These are phyloP conservation scores for Xanthoconium stramineum DNA, from an alignment of 768 basidiomycete species.

Conservation along the genomic window DNA sequence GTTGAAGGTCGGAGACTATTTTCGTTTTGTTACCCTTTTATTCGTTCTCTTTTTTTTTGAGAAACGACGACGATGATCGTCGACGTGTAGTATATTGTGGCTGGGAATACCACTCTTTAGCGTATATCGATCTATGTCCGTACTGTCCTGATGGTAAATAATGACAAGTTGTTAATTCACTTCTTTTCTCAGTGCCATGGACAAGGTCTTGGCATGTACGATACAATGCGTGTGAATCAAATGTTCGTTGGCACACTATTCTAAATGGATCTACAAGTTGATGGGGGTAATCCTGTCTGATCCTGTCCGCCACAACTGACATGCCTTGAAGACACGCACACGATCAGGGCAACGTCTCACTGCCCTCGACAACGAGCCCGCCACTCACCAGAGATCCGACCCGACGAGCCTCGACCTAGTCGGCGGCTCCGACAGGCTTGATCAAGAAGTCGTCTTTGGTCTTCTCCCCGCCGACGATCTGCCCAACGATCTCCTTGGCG, in stretches of 20 bases:
- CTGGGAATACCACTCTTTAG: slow-evolving; percentile 3
- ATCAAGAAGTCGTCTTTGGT: slow-evolving; percentile 21
- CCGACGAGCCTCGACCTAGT: background rate
- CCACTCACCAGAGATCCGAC: background rate
- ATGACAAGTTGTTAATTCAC: background rate
- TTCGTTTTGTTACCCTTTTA: too few species aligned
- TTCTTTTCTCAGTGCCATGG: too few species aligned
- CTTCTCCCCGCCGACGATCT: slow-evolving; percentile 67
- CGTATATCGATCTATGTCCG: background rate
- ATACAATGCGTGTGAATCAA: background rate
- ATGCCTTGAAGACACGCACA: background rate
- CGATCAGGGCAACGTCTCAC: background rate
- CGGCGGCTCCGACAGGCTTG: background rate
- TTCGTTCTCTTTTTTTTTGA: background rate
- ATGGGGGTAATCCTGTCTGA: background rate
- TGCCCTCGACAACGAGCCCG: background rate
- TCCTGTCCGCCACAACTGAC: background rate
- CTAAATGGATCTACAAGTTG: background rate
- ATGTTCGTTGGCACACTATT: background rate
- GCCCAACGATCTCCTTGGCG: slow-evolving; percentile 57
- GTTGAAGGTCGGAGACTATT: background rate
- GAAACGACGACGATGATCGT: background rate
- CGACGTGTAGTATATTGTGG: background rate
- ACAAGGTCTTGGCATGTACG: too few species aligned
- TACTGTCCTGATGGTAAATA: background rate